Conservation (phyloP, 768 basidiomycete species). For the Lentinula sp. region DNA sequence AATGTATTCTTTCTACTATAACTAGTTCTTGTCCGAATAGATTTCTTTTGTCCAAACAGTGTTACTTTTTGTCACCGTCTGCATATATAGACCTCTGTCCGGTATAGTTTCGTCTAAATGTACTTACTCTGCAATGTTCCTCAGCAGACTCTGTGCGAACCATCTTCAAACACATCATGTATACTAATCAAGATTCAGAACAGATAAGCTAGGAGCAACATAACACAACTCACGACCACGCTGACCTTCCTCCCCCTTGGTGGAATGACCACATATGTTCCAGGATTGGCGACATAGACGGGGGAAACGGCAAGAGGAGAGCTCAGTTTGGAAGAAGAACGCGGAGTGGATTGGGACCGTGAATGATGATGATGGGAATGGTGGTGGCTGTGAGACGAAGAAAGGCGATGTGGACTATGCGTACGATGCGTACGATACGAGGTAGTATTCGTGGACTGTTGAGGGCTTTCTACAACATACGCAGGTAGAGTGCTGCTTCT, state of each 20-base stretch:
- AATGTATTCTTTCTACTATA: no score
- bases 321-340: background rate
- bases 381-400: background rate
- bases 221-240: background rate
- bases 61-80: no score
- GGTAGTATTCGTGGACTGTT: background rate
- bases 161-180: background rate
- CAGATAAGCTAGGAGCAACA: background rate
- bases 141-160: no score
- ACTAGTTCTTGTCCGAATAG: no score
- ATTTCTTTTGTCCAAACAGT: no score
- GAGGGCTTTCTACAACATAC: background rate
- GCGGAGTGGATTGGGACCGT: conserved; percentile 1
- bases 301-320: background rate
- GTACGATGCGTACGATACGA: background rate
- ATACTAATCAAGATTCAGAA: background rate
- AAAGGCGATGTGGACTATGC: background rate
- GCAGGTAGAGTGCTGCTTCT: background rate
- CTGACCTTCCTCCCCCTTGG: background rate
- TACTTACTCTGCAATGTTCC: no score
- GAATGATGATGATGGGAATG: background rate
- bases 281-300: background rate
- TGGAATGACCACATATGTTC: background rate
- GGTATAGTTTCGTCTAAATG: no score
- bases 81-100: no score